Evolutionary conservation across 805 yeast genomes (phyloP), one percentile per base, ranked within the genome.

Genomic region (Metschnikowia hibisci): DNA sequence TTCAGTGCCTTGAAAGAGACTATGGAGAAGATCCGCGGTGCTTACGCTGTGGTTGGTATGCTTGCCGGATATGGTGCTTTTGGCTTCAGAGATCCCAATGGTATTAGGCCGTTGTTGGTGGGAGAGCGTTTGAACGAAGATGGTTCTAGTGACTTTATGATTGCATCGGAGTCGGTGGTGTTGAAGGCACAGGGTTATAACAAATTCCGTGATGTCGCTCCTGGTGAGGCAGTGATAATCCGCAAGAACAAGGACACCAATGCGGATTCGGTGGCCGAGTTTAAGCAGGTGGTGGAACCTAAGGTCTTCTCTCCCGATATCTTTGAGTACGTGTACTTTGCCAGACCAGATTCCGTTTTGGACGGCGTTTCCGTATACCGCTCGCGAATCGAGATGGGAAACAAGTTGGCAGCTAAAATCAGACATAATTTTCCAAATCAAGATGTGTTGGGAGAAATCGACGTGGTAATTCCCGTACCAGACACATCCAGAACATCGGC

Each of bases 401-500:
- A 76, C 48, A 85, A 85, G 61, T 74, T 93, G 44, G 99, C 98
- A 4, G 68, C 75, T 40, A 84, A 81, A 57, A 84, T 93, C 50
- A 52, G 63, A 22, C 48, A 61, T 15, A 71, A 77, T 45, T 52
- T 58, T 18, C 71, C 71, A 43, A 48, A 51, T 45, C 47, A 53
- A 34, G 80, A 75, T 30, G 67, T 72, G 15, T 73, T 74, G 37
- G 64, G 69, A 32, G 78, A 78, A 47, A 83, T 93, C 43, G 99
- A 93, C 57, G 99, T 91, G 36, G 96, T 93, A 30, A 87, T 93
- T 45, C 97, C 99, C 2, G 99, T 93, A 11, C 99, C 99, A 9
- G 99, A 93, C 63, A 93, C 99, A 6, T 83, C 98, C n/a, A 80
- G 98, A 66, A 90, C 95, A 33, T 83, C 96, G 16, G 98, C 98